A percentile compares a stretch with the other conserved stretches of the same genome.
These are phyloP conservation scores for Exsudoporus floridanus DNA, from an alignment of 1,284 basidiomycete species.

Conservation along the genomic window DNA sequence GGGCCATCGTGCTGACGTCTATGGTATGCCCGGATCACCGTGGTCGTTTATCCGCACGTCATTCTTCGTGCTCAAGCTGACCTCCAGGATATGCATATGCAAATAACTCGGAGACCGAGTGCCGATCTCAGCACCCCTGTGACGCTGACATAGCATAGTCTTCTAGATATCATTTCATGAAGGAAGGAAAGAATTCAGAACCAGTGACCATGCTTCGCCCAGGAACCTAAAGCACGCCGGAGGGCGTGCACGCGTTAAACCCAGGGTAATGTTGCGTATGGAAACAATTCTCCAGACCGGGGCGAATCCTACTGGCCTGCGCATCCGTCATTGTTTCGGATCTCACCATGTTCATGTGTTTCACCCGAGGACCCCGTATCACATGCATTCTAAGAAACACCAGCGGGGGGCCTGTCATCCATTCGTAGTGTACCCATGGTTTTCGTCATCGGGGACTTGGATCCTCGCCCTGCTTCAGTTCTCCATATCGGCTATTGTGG, in stretches of 20 bases:
- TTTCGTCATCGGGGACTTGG: conserved; percentile 3
- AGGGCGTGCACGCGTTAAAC: not conserved
- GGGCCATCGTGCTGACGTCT: conserved; percentile 9
- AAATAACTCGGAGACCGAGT: not conserved
- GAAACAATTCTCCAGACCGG: conserved; percentile 9
- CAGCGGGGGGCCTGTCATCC: conserved; percentile 1
- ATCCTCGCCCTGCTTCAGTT: not conserved
- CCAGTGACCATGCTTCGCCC: conserved; percentile 1
- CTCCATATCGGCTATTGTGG: not conserved
- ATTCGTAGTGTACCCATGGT: not conserved
- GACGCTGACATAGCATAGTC: not conserved
- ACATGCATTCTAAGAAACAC: not conserved
- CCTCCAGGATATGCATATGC: not conserved
- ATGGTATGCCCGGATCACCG: conserved; percentile 9
- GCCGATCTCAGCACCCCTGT: not conserved
- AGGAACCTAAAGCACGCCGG: not conserved
- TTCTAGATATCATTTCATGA: conserved; percentile 1
- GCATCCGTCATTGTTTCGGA: conserved; percentile 3
- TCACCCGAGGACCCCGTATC: not conserved
- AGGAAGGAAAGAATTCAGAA: not conserved
- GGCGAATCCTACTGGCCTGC: conserved; percentile 11
- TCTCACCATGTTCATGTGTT: conserved; percentile 2
- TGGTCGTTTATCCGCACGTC: conserved; percentile 7
- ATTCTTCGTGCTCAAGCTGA: conserved; percentile 3
- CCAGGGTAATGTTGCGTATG: conserved; percentile 5